Percentiles rank a stretch among this genome's conserved stretches.
These are phyloP conservation scores for Shiraia sp. DNA, from an alignment of 2,329 filamentous ascomycete genomes.

Conservation along the genomic window DNA sequence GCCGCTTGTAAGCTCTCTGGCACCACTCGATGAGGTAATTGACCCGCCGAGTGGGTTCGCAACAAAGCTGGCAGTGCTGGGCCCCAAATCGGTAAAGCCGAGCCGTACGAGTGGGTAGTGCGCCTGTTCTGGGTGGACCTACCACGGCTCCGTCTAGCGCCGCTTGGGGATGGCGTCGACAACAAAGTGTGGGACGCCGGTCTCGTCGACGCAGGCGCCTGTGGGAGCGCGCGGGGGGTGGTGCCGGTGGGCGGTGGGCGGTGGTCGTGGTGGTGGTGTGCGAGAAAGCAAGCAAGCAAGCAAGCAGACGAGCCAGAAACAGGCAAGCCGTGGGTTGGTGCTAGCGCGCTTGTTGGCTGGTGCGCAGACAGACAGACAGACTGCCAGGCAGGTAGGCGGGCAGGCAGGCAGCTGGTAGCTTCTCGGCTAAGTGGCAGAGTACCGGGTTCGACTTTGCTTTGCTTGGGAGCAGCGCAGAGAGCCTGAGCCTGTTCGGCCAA, in stretches of 20 bases:
- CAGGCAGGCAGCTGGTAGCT: too few species aligned
- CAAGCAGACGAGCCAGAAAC: too few species aligned
- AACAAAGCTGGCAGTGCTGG: slow-evolving; percentile 20
- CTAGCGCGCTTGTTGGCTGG: too few species aligned
- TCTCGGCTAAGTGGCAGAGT: too few species aligned
- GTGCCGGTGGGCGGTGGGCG: slow-evolving; percentile 20
- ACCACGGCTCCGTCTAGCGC: slow-evolving; percentile 18
- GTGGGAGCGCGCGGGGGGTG: slow-evolving; percentile 17
- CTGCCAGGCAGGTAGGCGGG: too few species aligned
- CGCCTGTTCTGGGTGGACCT: slow-evolving; percentile 28
- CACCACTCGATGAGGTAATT: slow-evolving; percentile 46
- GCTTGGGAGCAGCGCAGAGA: too few species aligned
- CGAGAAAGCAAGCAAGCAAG: too few species aligned
- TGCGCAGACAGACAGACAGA: too few species aligned
- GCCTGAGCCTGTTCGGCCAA: too few species aligned
- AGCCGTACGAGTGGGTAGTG: slow-evolving; percentile 39
- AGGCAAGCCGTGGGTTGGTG: too few species aligned
- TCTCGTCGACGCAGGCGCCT: slow-evolving; percentile 13
- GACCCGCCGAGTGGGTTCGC: slow-evolving; percentile 24
- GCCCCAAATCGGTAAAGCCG: slow-evolving; percentile 38
- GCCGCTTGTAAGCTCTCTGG: slow-evolving; percentile 33
- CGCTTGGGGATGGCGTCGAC: slow-evolving; percentile 27
- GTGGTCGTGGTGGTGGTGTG: too few species aligned
- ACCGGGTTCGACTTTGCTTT: too few species aligned
- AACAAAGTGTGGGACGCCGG: slow-evolving; percentile 26